These are phyloP conservation scores for Mycena olivaceomarginata DNA, from an alignment of 768 basidiomycete species.

Conservation along the genomic window DNA sequence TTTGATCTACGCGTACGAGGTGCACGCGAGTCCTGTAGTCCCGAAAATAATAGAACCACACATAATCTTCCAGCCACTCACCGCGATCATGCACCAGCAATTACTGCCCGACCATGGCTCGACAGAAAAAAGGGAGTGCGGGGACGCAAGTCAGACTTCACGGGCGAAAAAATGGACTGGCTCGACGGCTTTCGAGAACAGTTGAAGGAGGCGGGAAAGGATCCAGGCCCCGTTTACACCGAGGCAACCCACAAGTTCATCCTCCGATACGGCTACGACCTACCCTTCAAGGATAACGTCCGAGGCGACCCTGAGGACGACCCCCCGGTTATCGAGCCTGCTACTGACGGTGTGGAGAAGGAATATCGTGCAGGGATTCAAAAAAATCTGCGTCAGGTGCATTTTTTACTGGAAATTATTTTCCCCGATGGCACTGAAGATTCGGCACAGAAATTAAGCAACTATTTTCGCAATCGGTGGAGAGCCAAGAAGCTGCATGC, in stretches of 20 bases:
- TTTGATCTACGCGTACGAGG: no score
- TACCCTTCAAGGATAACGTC: background rate
- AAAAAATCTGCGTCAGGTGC: background rate
- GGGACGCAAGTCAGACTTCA: background rate
- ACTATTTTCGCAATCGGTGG: background rate
- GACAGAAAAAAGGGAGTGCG: background rate
- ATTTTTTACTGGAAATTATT: background rate
- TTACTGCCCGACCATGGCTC: no score
- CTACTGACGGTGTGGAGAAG: background rate
- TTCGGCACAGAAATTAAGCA: background rate
- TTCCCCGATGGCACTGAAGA: background rate
- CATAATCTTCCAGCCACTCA: background rate
- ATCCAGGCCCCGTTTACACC: background rate
- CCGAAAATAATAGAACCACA: background rate
- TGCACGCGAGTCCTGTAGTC: no score
- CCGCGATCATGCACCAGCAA: background rate
- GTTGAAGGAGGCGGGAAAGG: background rate
- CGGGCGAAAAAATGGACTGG: background rate
- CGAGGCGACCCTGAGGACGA: background rate
- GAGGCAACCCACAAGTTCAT: background rate
- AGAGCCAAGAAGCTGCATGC: background rate
- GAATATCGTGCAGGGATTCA: background rate
- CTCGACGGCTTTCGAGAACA: background rate
- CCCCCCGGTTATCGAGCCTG: background rate
- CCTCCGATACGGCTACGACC: slow-evolving; percentile 8